These are phyloP conservation scores for Malania oleifera DNA, from an alignment of 164 flowering plant genomes.

Conservation along the genomic window DNA sequence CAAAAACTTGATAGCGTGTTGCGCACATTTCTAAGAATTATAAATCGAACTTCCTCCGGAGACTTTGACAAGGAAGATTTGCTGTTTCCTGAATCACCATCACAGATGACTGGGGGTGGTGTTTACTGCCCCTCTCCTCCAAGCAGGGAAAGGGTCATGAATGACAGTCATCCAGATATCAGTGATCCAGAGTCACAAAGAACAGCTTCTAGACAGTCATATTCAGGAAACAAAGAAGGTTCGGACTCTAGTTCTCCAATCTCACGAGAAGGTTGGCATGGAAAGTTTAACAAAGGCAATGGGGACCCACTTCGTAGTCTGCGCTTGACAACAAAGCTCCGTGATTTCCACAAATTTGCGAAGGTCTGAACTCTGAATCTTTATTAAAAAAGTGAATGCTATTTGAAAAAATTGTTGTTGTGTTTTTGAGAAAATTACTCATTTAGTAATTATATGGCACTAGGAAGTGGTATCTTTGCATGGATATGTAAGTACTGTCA, in stretches of 20 bases:
- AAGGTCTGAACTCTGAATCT: constrained; percentile 63
- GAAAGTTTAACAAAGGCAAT: constrained; percentile 54
- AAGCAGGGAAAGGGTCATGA: constrained; percentile 41
- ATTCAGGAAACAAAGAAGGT: constrained; percentile 49
- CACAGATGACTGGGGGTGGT: constrained; percentile 24
- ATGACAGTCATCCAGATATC: constrained; percentile 43
- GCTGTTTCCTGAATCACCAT: constrained; percentile 47
- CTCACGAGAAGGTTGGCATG: constrained; percentile 79
- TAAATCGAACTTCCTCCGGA: constrained; percentile 44
- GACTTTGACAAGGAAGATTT: constrained; percentile 79
- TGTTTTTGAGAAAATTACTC: no score
- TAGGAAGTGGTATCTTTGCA: no score
- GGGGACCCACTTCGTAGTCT: constrained; percentile 62
- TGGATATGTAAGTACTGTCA: no score
- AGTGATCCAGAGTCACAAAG: constrained; percentile 58
- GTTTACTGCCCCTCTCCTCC: constrained; percentile 32
- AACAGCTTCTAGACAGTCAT: constrained; percentile 38
- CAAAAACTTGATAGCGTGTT: constrained; percentile 77
- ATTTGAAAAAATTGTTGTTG: no score
- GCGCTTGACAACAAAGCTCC: constrained; percentile 82
- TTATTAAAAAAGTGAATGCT: no score
- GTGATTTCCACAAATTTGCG: constrained; percentile 90
- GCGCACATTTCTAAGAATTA: constrained; percentile 52
- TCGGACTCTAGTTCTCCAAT: constrained; percentile 55
- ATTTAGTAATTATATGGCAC: no score